phyloP scores from a whole-genome alignment of 2,329 filamentous ascomycete species.

The Xylariaceae sp. region DNA sequence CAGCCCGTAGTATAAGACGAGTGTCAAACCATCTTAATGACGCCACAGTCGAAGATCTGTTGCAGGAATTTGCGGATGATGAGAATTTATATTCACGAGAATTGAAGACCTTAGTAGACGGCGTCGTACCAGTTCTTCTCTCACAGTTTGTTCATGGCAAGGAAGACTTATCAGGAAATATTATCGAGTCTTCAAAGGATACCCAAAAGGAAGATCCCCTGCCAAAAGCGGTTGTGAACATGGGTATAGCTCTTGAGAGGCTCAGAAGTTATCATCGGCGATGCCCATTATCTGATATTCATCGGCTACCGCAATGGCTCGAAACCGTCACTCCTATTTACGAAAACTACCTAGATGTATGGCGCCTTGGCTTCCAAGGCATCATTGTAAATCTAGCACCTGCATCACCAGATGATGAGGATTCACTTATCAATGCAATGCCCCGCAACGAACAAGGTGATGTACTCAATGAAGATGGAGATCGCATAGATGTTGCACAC shows the following conservation, averaged over 20 bases:
- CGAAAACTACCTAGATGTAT: conserved; percentile 81
- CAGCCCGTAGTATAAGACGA: conserved; percentile 78
- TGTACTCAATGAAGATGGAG: conserved; percentile 75
- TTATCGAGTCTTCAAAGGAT: conserved; percentile 66
- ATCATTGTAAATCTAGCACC: conserved; percentile 92
- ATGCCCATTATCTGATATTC: conserved; percentile 75
- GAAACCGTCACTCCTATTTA: conserved; percentile 80
- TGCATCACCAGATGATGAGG: conserved; percentile 63
- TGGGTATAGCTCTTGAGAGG: conserved; percentile 89
- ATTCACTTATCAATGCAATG: conserved; percentile 64
- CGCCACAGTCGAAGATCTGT: conserved; percentile 75
- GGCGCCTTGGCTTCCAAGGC: conserved; percentile 93
- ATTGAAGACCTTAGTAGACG: conserved; percentile 89
- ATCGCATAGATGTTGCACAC: conserved; percentile 92
- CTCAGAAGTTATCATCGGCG: conserved; percentile 80
- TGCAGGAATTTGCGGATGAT: conserved; percentile 81
- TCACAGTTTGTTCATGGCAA: conserved; percentile 80
- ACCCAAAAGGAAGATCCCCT: conserved; percentile 63
- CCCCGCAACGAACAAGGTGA: conserved; percentile 69
- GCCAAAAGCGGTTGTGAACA: conserved; percentile 87
- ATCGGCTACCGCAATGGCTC: conserved; percentile 80
- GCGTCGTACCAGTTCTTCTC: conserved; percentile 90
- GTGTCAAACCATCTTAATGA: conserved; percentile 69
- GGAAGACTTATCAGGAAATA: conserved; percentile 65
- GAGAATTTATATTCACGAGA: conserved; percentile 90